A percentile compares a stretch with the other conserved stretches of the same genome.
Conservation (phyloP, 768 basidiomycete genomes). For the Boletus pseudopeckii region DNA sequence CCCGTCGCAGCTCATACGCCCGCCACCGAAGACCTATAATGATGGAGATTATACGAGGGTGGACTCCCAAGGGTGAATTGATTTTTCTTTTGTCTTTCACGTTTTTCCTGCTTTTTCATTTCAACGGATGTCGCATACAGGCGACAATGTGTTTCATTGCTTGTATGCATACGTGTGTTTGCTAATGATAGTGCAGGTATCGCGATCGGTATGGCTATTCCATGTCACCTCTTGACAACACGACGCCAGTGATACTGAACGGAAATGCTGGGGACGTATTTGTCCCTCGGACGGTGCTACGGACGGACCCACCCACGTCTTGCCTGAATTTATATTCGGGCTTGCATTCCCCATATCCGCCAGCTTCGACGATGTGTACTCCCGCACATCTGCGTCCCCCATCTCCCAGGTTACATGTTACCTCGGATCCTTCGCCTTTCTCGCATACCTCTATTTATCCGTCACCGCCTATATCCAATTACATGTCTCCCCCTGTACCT, state of each 20-base stretch:
- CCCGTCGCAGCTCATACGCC: slow-evolving; percentile 14
- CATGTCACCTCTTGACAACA: slow-evolving; percentile 28
- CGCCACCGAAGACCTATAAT: slow-evolving; percentile 23
- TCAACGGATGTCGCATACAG: slow-evolving; percentile 9
- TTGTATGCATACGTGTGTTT: slow-evolving; percentile 11
- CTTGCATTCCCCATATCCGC: slow-evolving; percentile 2
- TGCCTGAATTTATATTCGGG: slow-evolving; percentile 5
- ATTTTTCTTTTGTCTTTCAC: neutral
- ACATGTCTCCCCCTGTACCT: slow-evolving; percentile 19
- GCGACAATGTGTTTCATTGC: slow-evolving; percentile 10
- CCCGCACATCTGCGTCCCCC: slow-evolving; percentile 29
- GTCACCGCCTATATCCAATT: slow-evolving; percentile 27
- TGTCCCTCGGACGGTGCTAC: slow-evolving; percentile 26
- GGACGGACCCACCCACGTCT: slow-evolving; percentile 9
- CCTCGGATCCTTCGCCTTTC: slow-evolving; percentile 21
- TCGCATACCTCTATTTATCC: slow-evolving; percentile 21
- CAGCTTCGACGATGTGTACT: slow-evolving; percentile 15
- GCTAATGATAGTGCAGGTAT: slow-evolving; percentile 25
- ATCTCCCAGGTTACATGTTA: slow-evolving; percentile 26
- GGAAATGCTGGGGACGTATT: slow-evolving; percentile 21
- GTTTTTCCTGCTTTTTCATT: neutral
- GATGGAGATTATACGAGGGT: slow-evolving; percentile 22
- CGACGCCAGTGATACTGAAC: slow-evolving; percentile 35
- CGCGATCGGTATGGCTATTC: slow-evolving; percentile 27
- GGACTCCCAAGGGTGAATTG: slow-evolving; percentile 29